Evolutionary conservation across 225 moss, liverwort and hornwort genomes (phyloP), one percentile per base, ranked within the genome.

Genomic region (Bryoerythrophyllum caledonicum): DNA sequence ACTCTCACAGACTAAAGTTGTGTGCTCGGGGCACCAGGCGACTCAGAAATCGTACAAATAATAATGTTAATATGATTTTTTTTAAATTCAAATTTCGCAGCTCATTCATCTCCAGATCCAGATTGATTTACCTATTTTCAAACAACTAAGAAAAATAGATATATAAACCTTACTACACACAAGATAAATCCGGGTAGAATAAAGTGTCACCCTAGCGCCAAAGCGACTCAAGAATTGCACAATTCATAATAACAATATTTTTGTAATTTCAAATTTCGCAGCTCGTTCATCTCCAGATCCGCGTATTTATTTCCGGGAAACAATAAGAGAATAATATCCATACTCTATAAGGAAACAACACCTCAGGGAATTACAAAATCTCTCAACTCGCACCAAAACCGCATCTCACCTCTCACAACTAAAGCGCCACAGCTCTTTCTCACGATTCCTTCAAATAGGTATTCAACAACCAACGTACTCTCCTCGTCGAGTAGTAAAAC

Each of bases 371-470:
- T 40, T 40, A 40, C 40, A 11, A 40, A 10, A 40, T 53, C 43
- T 6, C 25, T 71, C 52, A 24, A 26, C 28, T 59, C 52, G 21
- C 23, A 16, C 67, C 17, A 67, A 30, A 21, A 46, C 57, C 17
- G 43, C 44, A 30, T 35, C 69, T 70, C 28, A 4, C 56, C 56
- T 34, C 56, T 56, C 56, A 56, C 56, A 12, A 56, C 3, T 34
- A 34, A 34, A 34, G 34, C 34, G 34, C 34, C 1, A 8, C 60
- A 30, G 16, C 58, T 58, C 27, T 27, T 27, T 19, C 52, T 53
- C 52, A 44, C 52, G 8, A 19, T n/a, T 21, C 37, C 62, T 19
- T 54, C 20, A 37, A 38, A 37, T 82, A 78, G 74, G 70, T 60
- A 65, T 70, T 74, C 59, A 11, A 30, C 51, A 6, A 58, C 74